Base-by-base conservation (phyloP, 495 filamentous ascomycete species). In the Neurospora pannonica region DNA sequence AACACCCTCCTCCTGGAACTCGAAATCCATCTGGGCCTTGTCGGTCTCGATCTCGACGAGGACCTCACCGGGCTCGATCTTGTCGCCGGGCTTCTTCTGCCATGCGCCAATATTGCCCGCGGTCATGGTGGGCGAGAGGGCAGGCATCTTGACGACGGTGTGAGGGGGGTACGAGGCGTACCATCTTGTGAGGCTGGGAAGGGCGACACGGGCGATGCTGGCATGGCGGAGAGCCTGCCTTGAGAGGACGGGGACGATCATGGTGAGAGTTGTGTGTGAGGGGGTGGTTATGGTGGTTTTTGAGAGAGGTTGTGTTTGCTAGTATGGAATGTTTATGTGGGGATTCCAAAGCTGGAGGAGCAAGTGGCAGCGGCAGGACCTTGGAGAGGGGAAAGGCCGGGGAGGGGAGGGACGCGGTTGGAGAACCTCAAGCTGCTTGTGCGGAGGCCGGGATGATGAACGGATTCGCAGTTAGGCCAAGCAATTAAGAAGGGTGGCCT, bases 11-110 rank as follows among this genome's bases (percentile, higher is more conserved):
- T 99, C 96, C 84, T 99, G 97, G 84, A 97, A 99, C 84, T 99
- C 97, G 79, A 99, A 99, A 87, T 99, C 97, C 97, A 99, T 99
- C 84, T 99, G 97, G 54, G 97, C 97, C 88, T 99, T 99, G 84
- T 99, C 97, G 80, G 97, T 99, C 87, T 99, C 97, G 81, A 99
- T 98, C 87, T 99, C 97, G 38, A 98, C 97, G 74, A 99, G 85
- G n/a, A 98, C 95, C 84, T 99, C 97, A 80, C 97, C 97, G 67
- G 97, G 94, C 73, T 89, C 83, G 80, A 99, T 90, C 71, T 85
- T 79, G 82, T 99, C 97, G 81, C 97, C 97, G 78, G 90, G 87
- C 86, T 97, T 94, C 90, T 98, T 98, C 85, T 98, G 92, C 97
- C 97, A 99, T 71, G 92, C 88, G 75, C 97, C 97, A 84, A 99